Evolutionary conservation across 495 filamentous ascomycete species (phyloP).

Genomic region (Xylaria intraflava): DNA sequence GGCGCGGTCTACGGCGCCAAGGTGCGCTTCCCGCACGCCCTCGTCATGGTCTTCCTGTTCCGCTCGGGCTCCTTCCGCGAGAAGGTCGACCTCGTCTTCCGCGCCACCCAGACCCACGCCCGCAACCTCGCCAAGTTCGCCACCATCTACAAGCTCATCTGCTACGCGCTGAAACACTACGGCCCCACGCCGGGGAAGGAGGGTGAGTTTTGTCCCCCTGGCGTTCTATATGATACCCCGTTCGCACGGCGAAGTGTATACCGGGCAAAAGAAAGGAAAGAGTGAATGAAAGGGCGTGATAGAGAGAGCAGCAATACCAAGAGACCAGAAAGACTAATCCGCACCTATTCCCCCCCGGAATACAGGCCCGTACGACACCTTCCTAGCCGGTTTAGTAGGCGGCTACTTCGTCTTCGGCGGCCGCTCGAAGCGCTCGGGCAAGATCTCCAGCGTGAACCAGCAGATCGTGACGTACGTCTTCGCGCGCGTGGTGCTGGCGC

Average conservation of each 20-base stretch:
- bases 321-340: neutral
- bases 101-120: constrained; percentile 85
- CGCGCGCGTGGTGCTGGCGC: constrained; percentile 75
- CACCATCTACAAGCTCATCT: constrained; percentile 74
- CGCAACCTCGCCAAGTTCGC: constrained; percentile 87
- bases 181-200: constrained; percentile 55
- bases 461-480: constrained; percentile 99
- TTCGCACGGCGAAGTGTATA: no score
- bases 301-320: neutral
- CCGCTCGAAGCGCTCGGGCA: constrained; percentile 45
- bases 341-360: neutral
- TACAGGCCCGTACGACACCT: constrained; percentile 66
- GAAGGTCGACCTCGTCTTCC: constrained; percentile 69
- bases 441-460: constrained; percentile 77
- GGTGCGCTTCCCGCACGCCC: constrained; percentile 95
- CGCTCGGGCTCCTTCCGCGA: constrained; percentile 78
- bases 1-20: constrained; percentile 95
- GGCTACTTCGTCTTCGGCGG: constrained; percentile 92
- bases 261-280: neutral
- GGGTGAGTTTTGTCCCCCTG: constrained; percentile 28
- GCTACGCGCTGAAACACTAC: constrained; percentile 62
- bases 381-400: constrained; percentile 84
- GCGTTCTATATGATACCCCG: no score
- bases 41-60: constrained; percentile 96
- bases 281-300: neutral